Base-by-base conservation (phyloP, 2,329 filamentous ascomycete genomes). In the Clarireedia paspali region DNA sequence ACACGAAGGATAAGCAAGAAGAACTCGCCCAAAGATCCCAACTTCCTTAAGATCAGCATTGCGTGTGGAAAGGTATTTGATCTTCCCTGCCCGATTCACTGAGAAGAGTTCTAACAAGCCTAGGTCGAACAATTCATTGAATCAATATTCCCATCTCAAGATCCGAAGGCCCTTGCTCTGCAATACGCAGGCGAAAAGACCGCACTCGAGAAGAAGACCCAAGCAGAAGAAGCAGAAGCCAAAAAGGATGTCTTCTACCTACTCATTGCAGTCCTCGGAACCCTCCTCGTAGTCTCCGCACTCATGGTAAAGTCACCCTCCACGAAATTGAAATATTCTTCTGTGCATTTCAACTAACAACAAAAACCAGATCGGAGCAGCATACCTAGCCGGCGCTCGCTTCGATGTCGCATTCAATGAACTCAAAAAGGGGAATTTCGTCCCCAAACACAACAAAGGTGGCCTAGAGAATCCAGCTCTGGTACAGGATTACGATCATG, bases 11-110 rank as follows among this genome's bases (percentile, higher is more conserved):
- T 99, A 71, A 87, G 91, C 68, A 84, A 87, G 77, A 96, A 94
- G 82, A 97, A 96, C 72, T 89, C 91, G 61, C 92, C 94, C 0
- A 84, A 85, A 66, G 94, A 99, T 67, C 94, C 92, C 46, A 92
- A 91, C 70, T 99, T 87, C 74, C 75, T 96, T 47, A 86, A 89
- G 67, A 96, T 99, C 68, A 96, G 91, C 72, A 84, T 91, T 61
- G 87, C 88, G 55, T 95, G 92, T 69, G 92, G 83, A 68, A 91
- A 89, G 80, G 89, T 92, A 71, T 66, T 75, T 24, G 14, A 14
- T 67, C 24, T 40, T 40, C 49, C 17, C n/a, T 4, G 34, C 23
- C 36, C 36, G 20, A 5, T 39, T 44, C 30, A 7, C 50, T 62
- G 44, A 61, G 52, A 40, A 36, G 66, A 94, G 17, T 23, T 4